phyloP scores from a whole-genome alignment of 2,329 filamentous ascomycete species.

The Gnomoniopsis smithogilvyi region DNA sequence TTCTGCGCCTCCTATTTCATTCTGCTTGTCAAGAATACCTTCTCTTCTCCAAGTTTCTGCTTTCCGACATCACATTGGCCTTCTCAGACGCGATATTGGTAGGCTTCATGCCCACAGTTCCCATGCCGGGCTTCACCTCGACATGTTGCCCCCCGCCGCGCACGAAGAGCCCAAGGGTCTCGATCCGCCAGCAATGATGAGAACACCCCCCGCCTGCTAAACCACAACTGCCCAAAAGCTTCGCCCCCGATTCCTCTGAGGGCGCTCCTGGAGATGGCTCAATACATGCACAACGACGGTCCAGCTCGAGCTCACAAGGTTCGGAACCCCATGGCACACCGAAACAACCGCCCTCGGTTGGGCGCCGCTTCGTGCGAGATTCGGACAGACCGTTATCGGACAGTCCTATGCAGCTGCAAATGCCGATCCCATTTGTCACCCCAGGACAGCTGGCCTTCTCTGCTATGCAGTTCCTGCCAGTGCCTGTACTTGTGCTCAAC shows the following conservation, averaged over 20 bases:
- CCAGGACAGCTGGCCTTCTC: constrained; percentile 59
- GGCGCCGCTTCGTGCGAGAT: constrained; percentile 19
- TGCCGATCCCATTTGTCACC: constrained; percentile 34
- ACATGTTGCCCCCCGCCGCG: constrained; percentile 10
- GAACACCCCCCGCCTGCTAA: background rate
- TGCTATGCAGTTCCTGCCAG: constrained; percentile 70
- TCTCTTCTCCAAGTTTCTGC: too few species aligned
- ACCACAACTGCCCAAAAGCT: background rate
- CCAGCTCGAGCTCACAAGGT: background rate
- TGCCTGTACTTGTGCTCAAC: constrained; percentile 67
- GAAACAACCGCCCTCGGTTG: constrained; percentile 1
- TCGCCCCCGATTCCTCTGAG: background rate
- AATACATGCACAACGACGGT: background rate
- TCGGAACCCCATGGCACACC: background rate
- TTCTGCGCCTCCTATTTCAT: background rate
- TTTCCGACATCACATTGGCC: background rate
- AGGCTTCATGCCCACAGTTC: background rate
- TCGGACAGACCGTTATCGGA: constrained; percentile 9
- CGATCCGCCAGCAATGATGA: constrained; percentile 2
- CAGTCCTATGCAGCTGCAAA: constrained; percentile 32
- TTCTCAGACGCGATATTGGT: background rate
- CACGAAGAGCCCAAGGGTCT: constrained; percentile 7
- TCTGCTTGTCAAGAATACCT: background rate
- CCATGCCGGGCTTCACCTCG: constrained; percentile 5
- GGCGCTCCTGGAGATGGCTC: background rate